These are phyloP conservation scores for Lachancea dasiensis DNA, from an alignment of 805 yeast genomes.

Conservation along the genomic window DNA sequence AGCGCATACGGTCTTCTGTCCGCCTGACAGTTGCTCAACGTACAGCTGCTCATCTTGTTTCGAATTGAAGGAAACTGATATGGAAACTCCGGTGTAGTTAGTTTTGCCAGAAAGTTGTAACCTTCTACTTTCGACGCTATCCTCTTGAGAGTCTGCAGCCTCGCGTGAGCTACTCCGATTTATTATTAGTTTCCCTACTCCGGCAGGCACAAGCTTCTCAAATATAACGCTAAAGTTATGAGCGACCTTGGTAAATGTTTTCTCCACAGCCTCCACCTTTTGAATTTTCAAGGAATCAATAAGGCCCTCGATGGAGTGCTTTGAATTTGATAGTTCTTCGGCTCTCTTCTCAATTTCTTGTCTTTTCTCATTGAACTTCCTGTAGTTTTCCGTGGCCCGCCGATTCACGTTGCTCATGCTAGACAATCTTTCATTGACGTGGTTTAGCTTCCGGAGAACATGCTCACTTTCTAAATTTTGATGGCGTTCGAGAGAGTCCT, in stretches of 20 bases:
- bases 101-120: slow-evolving; percentile 17
- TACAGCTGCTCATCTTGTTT: slow-evolving; percentile 78
- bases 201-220: slow-evolving; percentile 75
- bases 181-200: slow-evolving; percentile 69
- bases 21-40: slow-evolving; percentile 91
- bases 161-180: too few relatives aligned
- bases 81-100: slow-evolving; percentile 73
- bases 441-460: slow-evolving; percentile 47
- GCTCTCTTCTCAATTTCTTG: slow-evolving; percentile 60
- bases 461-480: slow-evolving; percentile 44
- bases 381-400: slow-evolving; percentile 81
- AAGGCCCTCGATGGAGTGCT: slow-evolving; percentile 63
- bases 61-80: slow-evolving; percentile 84
- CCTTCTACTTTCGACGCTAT: slow-evolving; percentile 5
- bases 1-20: slow-evolving; percentile 96
- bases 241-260: slow-evolving; percentile 73
- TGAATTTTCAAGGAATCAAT: slow-evolving; percentile 65
- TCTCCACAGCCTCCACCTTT: slow-evolving; percentile 75
- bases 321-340: slow-evolving; percentile 62
- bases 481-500: slow-evolving; percentile 60
- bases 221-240: slow-evolving; percentile 68
- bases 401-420: slow-evolving; percentile 75
- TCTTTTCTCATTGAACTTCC: slow-evolving; percentile 65
- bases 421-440: slow-evolving; percentile 50
- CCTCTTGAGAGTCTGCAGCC: too few relatives aligned